Evolutionary conservation across 345 rosid species (phyloP).

Genomic region (Toxicodendron radicans): DNA sequence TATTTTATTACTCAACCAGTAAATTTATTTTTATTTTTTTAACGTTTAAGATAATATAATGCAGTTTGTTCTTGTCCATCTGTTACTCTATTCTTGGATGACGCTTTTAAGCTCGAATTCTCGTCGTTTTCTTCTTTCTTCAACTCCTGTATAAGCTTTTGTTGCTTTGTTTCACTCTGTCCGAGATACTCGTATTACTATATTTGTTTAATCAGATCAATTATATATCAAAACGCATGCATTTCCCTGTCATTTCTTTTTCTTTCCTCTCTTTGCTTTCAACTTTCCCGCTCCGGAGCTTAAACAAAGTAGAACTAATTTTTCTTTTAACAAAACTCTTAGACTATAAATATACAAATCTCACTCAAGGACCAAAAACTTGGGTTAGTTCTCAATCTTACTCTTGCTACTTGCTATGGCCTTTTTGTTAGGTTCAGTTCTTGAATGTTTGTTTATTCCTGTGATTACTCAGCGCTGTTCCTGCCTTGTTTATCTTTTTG

Average conservation of each 20-base stretch:
- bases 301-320: background rate
- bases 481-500: slow-evolving; percentile 21
- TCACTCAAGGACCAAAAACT: background rate
- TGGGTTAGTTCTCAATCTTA: background rate
- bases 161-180: slow-evolving; percentile 40
- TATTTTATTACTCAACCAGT: background rate
- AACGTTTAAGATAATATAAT: background rate
- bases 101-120: slow-evolving; percentile 33
- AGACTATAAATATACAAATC: background rate
- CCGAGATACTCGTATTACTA: slow-evolving; percentile 22
- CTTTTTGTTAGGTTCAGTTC: background rate
- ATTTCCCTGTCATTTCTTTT: slow-evolving; percentile 24
- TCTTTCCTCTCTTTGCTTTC: slow-evolving; percentile 51
- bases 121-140: slow-evolving; percentile 50
- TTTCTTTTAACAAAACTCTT: background rate
- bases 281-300: slow-evolving; percentile 70
- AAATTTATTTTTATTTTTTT: background rate
- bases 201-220: background rate
- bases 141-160: slow-evolving; percentile 32
- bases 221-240: slow-evolving; percentile 15
- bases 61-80: slow-evolving; percentile 21
- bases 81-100: slow-evolving; percentile 32
- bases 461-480: background rate
- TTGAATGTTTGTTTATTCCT: background rate
- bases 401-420: background rate